Conservation (phyloP, 2,329 filamentous ascomycete genomes). For the Orbilia quercus region DNA sequence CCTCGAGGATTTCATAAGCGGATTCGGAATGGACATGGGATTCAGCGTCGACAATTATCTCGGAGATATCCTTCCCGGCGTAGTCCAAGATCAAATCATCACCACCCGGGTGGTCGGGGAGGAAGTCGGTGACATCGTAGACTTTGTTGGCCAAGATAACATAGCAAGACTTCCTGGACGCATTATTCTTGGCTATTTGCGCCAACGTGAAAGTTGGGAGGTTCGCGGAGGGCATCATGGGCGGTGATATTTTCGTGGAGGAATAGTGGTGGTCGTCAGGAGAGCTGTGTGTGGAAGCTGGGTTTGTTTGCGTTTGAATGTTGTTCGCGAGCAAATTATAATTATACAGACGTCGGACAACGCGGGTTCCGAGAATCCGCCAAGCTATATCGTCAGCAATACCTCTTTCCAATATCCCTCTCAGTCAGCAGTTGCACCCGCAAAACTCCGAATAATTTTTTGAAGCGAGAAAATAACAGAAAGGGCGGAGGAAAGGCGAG, state of each 20-base stretch:
- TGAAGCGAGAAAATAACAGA: constrained; percentile 8
- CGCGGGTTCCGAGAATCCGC: constrained; percentile 35
- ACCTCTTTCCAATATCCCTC: constrained; percentile 5
- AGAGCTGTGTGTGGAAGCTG: constrained; percentile 2
- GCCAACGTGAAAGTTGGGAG: constrained; percentile 84
- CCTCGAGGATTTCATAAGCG: constrained; percentile 95
- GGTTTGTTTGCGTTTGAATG: constrained; percentile 6
- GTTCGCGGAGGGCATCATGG: constrained; percentile 78
- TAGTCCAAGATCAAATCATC: constrained; percentile 88
- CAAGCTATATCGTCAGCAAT: constrained; percentile 2
- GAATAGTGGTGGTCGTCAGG: neutral
- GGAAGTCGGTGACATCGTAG: constrained; percentile 92
- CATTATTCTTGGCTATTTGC: constrained; percentile 81
- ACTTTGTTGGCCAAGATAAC: constrained; percentile 90
- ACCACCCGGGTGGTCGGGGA: constrained; percentile 90
- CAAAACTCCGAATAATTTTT: constrained; percentile 32
- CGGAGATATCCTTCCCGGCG: constrained; percentile 83
- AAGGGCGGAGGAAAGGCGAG: constrained; percentile 1
- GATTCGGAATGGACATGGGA: constrained; percentile 90
- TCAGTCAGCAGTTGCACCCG: constrained; percentile 21
- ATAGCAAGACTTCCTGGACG: constrained; percentile 84
- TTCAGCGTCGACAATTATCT: constrained; percentile 81
- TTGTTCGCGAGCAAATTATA: constrained; percentile 18
- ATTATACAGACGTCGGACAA: constrained; percentile 43
- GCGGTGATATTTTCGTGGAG: neutral